A percentile compares a stretch with the other conserved stretches of the same genome.
These are phyloP conservation scores for Plectosphaerella sp. DNA, from an alignment of 2,329 filamentous ascomycete species.

Conservation along the genomic window DNA sequence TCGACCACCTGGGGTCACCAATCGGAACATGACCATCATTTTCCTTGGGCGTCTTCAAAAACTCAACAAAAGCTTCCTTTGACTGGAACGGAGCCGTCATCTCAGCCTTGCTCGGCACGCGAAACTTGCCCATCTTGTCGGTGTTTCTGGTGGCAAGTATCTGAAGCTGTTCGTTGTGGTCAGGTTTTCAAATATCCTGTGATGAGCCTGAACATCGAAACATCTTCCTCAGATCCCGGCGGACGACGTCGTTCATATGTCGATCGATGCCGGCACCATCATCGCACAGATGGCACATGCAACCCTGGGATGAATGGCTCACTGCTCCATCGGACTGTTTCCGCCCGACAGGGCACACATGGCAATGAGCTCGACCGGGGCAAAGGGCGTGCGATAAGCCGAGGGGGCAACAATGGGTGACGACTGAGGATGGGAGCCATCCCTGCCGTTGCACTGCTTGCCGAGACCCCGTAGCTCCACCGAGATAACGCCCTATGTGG, in stretches of 20 bases:
- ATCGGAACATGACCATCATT: conserved; percentile 12
- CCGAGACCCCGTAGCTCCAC: background rate
- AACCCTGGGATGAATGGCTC: background rate
- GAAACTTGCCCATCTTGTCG: conserved; percentile 6
- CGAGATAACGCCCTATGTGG: background rate
- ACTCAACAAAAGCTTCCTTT: conserved; percentile 15
- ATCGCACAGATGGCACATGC: background rate
- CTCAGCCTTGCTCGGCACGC: conserved; percentile 5
- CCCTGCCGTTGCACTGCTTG: background rate
- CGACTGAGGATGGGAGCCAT: background rate
- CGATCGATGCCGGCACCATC: background rate
- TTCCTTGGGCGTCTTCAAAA: conserved; percentile 14
- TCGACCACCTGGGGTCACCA: conserved; percentile 21
- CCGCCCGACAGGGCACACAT: conserved; percentile 6
- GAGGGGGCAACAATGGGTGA: background rate
- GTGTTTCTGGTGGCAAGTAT: background rate
- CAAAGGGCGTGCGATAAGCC: background rate
- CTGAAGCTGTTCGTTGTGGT: background rate
- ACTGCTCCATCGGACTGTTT: conserved; percentile 9
- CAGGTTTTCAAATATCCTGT: background rate
- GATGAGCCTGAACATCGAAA: background rate
- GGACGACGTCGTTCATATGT: background rate
- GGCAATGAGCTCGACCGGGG: background rate
- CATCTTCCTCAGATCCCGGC: background rate
- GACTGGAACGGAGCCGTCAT: conserved; percentile 18